Conservation (phyloP, 176 grass and related monocot species). For the Eragrostis curvula region DNA sequence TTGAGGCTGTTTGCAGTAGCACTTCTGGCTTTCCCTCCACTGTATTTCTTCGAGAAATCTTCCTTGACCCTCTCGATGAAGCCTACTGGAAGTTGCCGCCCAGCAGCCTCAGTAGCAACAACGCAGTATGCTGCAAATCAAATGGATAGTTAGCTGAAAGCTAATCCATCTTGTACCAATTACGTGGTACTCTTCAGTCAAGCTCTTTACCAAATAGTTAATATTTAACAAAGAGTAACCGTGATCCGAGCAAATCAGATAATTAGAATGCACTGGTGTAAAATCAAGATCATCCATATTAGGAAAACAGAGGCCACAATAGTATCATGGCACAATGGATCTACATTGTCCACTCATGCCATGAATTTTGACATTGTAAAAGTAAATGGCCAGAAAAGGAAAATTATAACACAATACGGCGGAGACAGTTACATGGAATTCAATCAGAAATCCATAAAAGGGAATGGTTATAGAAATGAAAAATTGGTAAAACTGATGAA, state of each 20-base stretch:
- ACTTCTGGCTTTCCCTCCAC: constrained; percentile 75
- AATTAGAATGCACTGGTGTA: not conserved
- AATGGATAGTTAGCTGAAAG: constrained; percentile 12
- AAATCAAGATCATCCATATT: not conserved
- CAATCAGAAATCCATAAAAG: no score
- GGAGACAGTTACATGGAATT: no score
- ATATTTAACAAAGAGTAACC: not conserved
- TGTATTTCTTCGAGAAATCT: constrained; percentile 81
- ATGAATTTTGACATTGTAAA: no score
- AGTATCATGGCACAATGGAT: no score
- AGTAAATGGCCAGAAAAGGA: no score
- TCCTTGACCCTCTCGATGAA: constrained; percentile 90
- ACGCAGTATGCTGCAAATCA: constrained; percentile 79
- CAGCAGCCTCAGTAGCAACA: constrained; percentile 73
- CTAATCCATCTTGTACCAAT: not conserved
- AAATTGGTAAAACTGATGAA: not conserved
- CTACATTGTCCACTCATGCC: no score
- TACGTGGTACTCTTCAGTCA: not conserved
- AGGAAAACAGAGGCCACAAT: not conserved
- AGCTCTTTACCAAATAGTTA: constrained; percentile 5
- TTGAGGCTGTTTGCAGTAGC: constrained; percentile 76
- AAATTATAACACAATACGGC: no score
- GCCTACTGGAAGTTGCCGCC: constrained; percentile 70
- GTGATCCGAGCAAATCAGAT: not conserved
- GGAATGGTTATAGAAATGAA: no score